These are phyloP conservation scores for Lotus japonicus DNA, from an alignment of 306 rosid genomes.

Conservation along the genomic window DNA sequence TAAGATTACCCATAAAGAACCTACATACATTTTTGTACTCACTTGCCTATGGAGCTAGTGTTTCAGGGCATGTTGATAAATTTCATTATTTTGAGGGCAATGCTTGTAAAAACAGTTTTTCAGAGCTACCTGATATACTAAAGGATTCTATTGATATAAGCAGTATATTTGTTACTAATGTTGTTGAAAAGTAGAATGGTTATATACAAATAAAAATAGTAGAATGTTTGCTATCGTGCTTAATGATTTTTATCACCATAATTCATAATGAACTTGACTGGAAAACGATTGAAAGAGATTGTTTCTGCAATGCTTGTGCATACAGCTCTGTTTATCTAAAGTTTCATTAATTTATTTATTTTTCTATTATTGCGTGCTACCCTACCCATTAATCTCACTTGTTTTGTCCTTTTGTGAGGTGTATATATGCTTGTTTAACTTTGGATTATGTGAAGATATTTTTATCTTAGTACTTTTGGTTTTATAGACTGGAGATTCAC, in stretches of 20 bases:
- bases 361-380: neutral
- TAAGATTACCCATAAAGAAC: constrained; percentile 38
- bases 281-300: neutral
- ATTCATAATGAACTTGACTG: neutral
- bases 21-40: constrained; percentile 23
- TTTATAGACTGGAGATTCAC: constrained; percentile 56
- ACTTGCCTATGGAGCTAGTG: neutral
- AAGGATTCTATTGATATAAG: too few relatives aligned
- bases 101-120: too few relatives aligned
- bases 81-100: too few relatives aligned
- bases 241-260: neutral
- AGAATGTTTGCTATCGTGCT: too few relatives aligned
- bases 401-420: neutral
- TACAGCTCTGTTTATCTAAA: neutral
- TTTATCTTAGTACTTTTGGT: neutral
- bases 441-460: neutral
- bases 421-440: neutral
- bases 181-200: too few relatives aligned
- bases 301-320: neutral
- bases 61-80: too few relatives aligned
- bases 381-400: neutral
- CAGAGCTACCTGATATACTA: too few relatives aligned
- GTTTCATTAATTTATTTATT: neutral
- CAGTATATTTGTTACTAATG: too few relatives aligned
- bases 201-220: too few relatives aligned